phyloP scores from a whole-genome alignment of 768 basidiomycete genomes.

The Boletus patriciae region DNA sequence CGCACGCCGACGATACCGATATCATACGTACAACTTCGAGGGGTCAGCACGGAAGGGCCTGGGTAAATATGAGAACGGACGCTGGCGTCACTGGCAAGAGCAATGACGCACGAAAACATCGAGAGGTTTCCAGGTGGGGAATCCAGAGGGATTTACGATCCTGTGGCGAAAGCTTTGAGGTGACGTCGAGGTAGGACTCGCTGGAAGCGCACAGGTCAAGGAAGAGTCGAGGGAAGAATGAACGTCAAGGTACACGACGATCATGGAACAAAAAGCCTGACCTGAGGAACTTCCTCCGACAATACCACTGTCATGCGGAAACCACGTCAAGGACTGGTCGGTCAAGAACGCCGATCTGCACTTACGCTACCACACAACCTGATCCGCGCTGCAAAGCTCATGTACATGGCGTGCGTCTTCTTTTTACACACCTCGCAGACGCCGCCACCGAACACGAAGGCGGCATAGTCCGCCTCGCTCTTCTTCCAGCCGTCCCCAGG shows the following conservation, averaged over 20 bases:
- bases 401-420: constrained; percentile 38
- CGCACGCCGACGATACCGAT: too few species aligned
- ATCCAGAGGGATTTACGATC: constrained; percentile 13
- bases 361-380: constrained; percentile 47
- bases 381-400: constrained; percentile 48
- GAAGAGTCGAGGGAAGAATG: background rate
- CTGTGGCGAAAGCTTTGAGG: background rate
- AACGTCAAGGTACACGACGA: background rate
- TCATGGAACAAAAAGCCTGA: constrained; percentile 8
- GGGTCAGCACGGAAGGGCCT: background rate
- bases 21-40: constrained; percentile 15
- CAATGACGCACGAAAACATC: constrained; percentile 23
- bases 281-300: constrained; percentile 16
- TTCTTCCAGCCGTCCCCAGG: constrained; percentile 39
- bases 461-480: constrained; percentile 60
- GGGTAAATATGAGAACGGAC: background rate
- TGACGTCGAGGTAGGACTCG: constrained; percentile 9
- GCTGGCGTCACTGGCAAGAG: background rate
- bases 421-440: constrained; percentile 55
- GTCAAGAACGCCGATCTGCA: background rate
- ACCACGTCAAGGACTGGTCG: background rate
- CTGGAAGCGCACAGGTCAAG: too few species aligned
- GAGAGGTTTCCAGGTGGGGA: constrained; percentile 23
- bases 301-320: constrained; percentile 20
- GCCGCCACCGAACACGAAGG: constrained; percentile 60